Evolutionary conservation across 2,329 filamentous ascomycete genomes (phyloP).

Genomic region (Dothidotthia symphoricarpi): DNA sequence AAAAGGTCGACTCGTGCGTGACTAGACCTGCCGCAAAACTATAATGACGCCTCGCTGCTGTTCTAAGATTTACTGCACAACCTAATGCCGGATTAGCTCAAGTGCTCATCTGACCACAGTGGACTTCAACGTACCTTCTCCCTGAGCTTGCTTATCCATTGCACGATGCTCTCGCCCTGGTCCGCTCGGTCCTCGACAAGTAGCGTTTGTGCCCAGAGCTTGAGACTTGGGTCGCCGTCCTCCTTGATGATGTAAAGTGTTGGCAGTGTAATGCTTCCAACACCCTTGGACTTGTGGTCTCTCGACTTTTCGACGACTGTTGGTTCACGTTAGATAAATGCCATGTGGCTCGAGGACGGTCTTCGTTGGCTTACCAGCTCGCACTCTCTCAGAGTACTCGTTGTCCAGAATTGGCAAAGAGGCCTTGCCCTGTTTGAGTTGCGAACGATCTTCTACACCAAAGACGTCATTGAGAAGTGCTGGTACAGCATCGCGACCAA

Average conservation of each 20-base stretch:
- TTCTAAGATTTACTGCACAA: conserved; percentile 34
- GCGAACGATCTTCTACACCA: conserved; percentile 76
- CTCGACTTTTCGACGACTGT: conserved; percentile 89
- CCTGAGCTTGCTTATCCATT: conserved; percentile 87
- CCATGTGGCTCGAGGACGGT: not conserved
- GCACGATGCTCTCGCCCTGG: conserved; percentile 85
- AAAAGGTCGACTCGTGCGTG: not conserved
- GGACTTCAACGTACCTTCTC: conserved; percentile 73
- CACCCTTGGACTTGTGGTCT: conserved; percentile 80
- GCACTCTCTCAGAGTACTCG: conserved; percentile 93
- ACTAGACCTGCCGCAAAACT: conserved; percentile 1
- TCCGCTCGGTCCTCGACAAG: conserved; percentile 93
- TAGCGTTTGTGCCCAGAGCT: conserved; percentile 95
- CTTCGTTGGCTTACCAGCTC: conserved; percentile 40
- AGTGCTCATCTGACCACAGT: not conserved
- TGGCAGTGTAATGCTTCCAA: conserved; percentile 89
- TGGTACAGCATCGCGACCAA: conserved; percentile 87
- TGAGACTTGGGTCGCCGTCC: conserved; percentile 91
- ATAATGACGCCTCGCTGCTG: not conserved
- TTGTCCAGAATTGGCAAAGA: conserved; percentile 83
- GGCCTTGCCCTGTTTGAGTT: conserved; percentile 88
- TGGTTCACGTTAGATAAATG: conserved; percentile 4
- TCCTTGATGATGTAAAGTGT: conserved; percentile 92
- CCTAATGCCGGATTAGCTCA: conserved; percentile 18
- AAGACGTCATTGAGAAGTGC: conserved; percentile 89